These are phyloP conservation scores for Barnettozyma populi DNA, from an alignment of 805 yeast genomes.

Conservation along the genomic window DNA sequence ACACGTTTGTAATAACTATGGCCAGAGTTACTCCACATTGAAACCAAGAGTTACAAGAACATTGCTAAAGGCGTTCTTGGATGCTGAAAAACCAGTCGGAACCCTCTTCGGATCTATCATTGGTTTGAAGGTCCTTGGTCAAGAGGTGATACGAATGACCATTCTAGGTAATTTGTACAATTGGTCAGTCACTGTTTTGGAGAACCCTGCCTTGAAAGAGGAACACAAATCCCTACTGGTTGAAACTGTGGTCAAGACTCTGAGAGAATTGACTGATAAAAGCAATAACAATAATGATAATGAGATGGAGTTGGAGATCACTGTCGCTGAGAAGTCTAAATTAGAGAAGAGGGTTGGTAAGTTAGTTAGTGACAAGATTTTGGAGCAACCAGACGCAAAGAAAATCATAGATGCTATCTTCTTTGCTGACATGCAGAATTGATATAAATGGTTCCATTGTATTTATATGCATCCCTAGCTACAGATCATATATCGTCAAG, in stretches of 20 bases:
- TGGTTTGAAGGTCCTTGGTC: slow-evolving; percentile 79
- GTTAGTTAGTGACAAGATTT: slow-evolving; percentile 44
- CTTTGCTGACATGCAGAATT: slow-evolving; percentile 50
- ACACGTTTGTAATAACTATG: slow-evolving; percentile 73
- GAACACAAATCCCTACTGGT: slow-evolving; percentile 46
- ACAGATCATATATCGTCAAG: background rate
- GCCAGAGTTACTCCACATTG: slow-evolving; percentile 79
- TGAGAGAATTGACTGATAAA: slow-evolving; percentile 40
- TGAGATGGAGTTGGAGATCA: slow-evolving; percentile 34
- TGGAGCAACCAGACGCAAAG: slow-evolving; percentile 41
- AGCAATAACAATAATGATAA: slow-evolving; percentile 24
- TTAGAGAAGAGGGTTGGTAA: slow-evolving; percentile 58
- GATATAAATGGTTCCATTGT: background rate
- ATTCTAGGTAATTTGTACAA: slow-evolving; percentile 77
- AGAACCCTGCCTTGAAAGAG: slow-evolving; percentile 24
- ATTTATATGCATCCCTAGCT: background rate
- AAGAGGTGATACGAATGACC: slow-evolving; percentile 80
- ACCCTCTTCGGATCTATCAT: slow-evolving; percentile 89
- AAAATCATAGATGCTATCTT: slow-evolving; percentile 59
- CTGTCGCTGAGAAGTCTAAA: slow-evolving; percentile 34
- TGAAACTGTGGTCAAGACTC: slow-evolving; percentile 48
- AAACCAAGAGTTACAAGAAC: slow-evolving; percentile 95
- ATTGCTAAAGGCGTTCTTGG: slow-evolving; percentile 82
- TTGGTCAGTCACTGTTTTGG: slow-evolving; percentile 66
- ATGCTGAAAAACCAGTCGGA: slow-evolving; percentile 75